Base-by-base conservation (phyloP, 2,329 filamentous ascomycete species). In the Trichophyton verrucosum region DNA sequence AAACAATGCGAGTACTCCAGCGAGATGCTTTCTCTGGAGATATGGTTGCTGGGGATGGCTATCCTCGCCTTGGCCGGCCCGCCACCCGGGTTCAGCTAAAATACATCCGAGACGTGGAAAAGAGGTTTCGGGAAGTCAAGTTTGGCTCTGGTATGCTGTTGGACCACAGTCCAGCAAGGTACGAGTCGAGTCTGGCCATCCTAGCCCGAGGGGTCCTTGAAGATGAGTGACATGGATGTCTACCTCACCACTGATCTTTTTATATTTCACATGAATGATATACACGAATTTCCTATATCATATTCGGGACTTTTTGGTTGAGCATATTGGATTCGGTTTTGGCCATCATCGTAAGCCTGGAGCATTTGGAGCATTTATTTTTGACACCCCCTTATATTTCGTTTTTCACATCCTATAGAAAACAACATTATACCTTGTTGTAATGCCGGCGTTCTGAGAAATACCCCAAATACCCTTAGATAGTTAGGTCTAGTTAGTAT, bases 141-240 rank as follows among this genome's bases (percentile, higher is more conserved):
- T 90, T 91, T 69, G 86, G 84, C 3, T 82, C 84, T 24, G 84
- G 85, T 55, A 89, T 90, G 86, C 76, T 91, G 72, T 79, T 83
- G 62, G 88, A 91, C 70, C 88, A 91, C 69, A 89, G 83, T 65
- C 88, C 88, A 2, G 86, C 82, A 27, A 79, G 84, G 65, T 91
- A 91, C 69, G 88, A 91, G 72, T 81, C 82, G 62, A 84, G 83
- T 61, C 72, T 91, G 66, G 81, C 82, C 61, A 82, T 82, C 63
- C 74, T 91, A 69, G 73, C 74, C 62, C 67, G 74, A 69, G 75
- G 72, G 64, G 72, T 75, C 72, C 67, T 76, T 66, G 76, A 74
- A 22, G 55, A 57, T 24, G 57, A 60, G 53, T 33, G n/a, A 36
- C 24, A 24, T n/a, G 1, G 33, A 38, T 38, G 33, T 3, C 15